Evolutionary conservation across 371 early-diverging fungal genomes (phyloP), one percentile per base, ranked within the genome.

Genomic region (Mortierella sp.): DNA sequence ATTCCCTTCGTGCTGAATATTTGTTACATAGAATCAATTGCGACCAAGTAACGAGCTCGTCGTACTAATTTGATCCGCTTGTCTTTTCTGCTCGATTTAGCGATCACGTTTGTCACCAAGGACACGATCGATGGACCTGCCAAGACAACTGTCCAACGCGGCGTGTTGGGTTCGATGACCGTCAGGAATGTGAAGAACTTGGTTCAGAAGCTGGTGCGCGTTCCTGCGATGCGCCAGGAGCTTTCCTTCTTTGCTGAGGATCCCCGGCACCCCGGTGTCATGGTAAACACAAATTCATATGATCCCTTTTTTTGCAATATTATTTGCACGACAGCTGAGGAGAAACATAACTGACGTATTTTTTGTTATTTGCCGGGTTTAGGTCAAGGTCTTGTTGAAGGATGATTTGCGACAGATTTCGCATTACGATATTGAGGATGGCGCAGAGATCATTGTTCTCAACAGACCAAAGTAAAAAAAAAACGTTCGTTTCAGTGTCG

Each of bases 121-220:
- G 73, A 66, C 55, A 73, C 14, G 4, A 45, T 68, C 1, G 64
- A 63, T 10, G 79, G 79, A 6, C 75, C 84, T 0, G 69, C 52
- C 13, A 78, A 83, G 73, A 48, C 66, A 26, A 41, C 67, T 3
- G 48, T 83, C 47, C 72, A 79, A 37, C 65, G 70, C 26, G 76
- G 73, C 14, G 63, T 75, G 14, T 61, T 80, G 63, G 87, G 86
- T 16, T 79, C 89, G 3, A 90, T 90, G 89, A 86, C 78, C 1
- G 79, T 92, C 29, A 67, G 90, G 75, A 87, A 74, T 65, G 71
- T 91, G 65, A 86, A 85, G 66, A 86, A 85, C 65, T 39, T 88
- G 52, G 81, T 85, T 4, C 87, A 85, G 53, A 88, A 82, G 75
- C 63, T 86, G 66, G 41, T 88, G 70, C 79, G 70, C 11, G 45